Conservation (phyloP, 2,329 filamentous ascomycete genomes). For the Parastagonospora avenae region DNA sequence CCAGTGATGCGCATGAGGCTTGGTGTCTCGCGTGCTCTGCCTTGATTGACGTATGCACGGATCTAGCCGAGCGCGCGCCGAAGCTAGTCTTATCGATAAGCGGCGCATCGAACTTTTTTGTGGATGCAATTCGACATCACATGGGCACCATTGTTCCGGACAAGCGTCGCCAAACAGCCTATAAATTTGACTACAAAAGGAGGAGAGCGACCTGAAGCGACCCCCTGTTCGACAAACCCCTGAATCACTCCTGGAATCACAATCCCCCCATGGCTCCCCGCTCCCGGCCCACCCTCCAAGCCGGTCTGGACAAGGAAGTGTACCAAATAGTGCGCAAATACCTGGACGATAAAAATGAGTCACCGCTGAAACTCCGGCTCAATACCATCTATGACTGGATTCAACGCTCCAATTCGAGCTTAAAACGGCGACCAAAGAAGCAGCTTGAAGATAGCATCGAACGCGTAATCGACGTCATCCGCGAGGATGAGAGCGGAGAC, state of each 20-base stretch:
- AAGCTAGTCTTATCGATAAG: conserved; percentile 37
- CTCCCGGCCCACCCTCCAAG: conserved; percentile 40
- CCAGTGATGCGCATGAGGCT: conserved; percentile 17
- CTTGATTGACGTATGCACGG: conserved; percentile 29
- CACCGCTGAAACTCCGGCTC: conserved; percentile 59
- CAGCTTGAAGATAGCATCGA: conserved; percentile 85
- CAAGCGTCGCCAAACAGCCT: no score
- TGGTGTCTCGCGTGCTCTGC: conserved; percentile 19
- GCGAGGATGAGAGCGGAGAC: conserved; percentile 62
- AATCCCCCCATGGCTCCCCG: conserved; percentile 32
- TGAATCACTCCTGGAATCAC: neutral
- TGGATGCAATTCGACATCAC: conserved; percentile 5
- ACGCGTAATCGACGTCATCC: conserved; percentile 74
- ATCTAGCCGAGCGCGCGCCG: conserved; percentile 1
- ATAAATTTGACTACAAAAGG: no score
- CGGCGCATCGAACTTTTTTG: conserved; percentile 28
- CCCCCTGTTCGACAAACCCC: no score
- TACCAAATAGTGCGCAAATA: conserved; percentile 81
- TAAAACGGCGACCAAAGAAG: conserved; percentile 81
- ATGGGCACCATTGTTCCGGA: neutral
- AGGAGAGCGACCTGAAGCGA: no score
- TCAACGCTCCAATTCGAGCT: conserved; percentile 81
- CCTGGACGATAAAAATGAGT: conserved; percentile 65
- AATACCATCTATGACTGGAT: conserved; percentile 76
- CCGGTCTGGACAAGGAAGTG: conserved; percentile 58